Percentiles rank a stretch among this genome's conserved stretches.
Evolutionary conservation across 2,329 filamentous ascomycete species (phyloP).

Genomic region (Aureobasidium sp.): DNA sequence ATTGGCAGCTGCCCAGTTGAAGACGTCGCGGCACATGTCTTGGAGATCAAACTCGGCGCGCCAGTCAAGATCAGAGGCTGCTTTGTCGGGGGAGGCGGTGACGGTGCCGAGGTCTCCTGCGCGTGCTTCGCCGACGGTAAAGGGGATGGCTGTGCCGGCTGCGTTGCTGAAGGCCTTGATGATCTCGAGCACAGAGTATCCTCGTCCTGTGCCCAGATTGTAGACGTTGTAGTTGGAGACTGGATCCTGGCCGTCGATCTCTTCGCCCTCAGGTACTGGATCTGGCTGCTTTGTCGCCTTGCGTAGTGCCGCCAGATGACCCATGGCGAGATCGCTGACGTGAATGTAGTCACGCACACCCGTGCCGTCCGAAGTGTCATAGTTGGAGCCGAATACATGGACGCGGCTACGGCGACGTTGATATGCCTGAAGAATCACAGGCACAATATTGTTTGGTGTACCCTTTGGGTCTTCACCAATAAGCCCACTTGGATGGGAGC

Average conservation of each 20-base stretch:
- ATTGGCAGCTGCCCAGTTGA: constrained; percentile 14
- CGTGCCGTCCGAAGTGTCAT: constrained; percentile 59
- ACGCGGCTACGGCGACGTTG: constrained; percentile 41
- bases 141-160: constrained; percentile 31
- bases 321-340: constrained; percentile 57
- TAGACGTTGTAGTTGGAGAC: constrained; percentile 23
- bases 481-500: constrained; percentile 57
- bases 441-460: constrained; percentile 57
- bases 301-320: constrained; percentile 55
- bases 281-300: constrained; percentile 26
- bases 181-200: constrained; percentile 39
- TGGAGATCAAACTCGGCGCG: constrained; percentile 30
- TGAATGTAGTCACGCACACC: constrained; percentile 63
- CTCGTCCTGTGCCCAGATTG: constrained; percentile 38
- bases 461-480: constrained; percentile 58
- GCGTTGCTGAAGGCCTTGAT: constrained; percentile 33
- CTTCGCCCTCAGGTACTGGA: not conserved
- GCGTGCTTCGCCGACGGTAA: constrained; percentile 31
- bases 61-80: constrained; percentile 35
- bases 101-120: constrained; percentile 38
- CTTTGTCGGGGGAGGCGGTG: constrained; percentile 33
- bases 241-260: not conserved
- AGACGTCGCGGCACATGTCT: constrained; percentile 16
- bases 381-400: constrained; percentile 58
- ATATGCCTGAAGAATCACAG: constrained; percentile 41